Evolutionary conservation across 2,329 filamentous ascomycete species (phyloP).

Genomic region (Xylariaceae sp.): DNA sequence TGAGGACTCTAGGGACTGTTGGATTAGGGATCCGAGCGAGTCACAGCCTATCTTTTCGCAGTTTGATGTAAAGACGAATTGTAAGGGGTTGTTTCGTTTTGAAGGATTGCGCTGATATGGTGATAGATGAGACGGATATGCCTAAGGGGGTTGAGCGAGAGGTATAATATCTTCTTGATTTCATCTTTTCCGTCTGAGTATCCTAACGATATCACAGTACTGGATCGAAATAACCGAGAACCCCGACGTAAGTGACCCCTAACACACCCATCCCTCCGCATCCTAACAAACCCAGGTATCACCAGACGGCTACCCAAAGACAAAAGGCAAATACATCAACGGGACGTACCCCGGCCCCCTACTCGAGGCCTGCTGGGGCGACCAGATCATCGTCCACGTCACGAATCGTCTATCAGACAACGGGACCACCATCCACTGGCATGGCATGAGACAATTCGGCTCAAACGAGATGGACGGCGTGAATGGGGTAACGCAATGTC

Average conservation of each 20-base stretch:
- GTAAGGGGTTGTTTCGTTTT: conserved; percentile 3
- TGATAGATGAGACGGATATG: conserved; percentile 8
- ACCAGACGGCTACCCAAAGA: conserved; percentile 17
- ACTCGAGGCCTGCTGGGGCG: conserved; percentile 31
- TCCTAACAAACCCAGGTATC: conserved; percentile 2
- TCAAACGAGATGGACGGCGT: conserved; percentile 55
- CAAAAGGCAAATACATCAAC: conserved; percentile 24
- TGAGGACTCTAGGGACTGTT: conserved; percentile 18
- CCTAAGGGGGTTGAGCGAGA: conserved; percentile 13
- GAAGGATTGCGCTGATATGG: not conserved
- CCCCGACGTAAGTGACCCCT: conserved; percentile 3
- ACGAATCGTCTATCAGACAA: conserved; percentile 48
- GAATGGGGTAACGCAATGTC: conserved; percentile 44
- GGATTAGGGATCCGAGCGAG: conserved; percentile 18
- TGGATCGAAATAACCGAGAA: conserved; percentile 17
- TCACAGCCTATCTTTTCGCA: conserved; percentile 14
- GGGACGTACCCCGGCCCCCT: conserved; percentile 25
- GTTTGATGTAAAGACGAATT: conserved; percentile 18
- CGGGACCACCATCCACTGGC: conserved; percentile 58
- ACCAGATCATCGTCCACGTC: conserved; percentile 42
- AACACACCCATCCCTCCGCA: not conserved
- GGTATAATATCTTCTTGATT: too few relatives aligned
- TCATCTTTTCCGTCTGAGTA: too few relatives aligned
- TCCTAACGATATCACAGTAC: conserved; percentile 1
- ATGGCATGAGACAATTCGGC: conserved; percentile 54